Percentiles rank a stretch among this genome's conserved stretches.
Evolutionary conservation across 306 rosid species (phyloP).

Genomic region (Malus sieversii): DNA sequence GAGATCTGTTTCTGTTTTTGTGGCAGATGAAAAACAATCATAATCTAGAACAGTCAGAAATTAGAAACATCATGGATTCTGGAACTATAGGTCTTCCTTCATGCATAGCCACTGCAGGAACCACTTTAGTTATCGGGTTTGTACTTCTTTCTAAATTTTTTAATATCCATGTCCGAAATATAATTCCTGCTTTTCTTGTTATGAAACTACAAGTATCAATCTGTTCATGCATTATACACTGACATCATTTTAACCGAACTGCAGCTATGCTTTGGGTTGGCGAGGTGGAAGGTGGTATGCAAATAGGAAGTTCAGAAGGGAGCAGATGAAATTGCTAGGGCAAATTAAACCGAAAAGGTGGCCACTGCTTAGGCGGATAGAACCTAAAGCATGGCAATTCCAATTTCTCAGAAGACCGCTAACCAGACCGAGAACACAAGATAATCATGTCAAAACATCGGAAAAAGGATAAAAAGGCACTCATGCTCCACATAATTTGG

Average conservation of each 20-base stretch:
- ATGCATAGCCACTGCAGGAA: constrained; percentile 88
- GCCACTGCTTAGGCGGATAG: constrained; percentile 56
- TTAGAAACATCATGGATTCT: constrained; percentile 45
- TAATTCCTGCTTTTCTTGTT: neutral
- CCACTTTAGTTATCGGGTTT: constrained; percentile 76
- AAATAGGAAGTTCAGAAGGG: constrained; percentile 60
- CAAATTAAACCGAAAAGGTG: constrained; percentile 59
- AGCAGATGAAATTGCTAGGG: constrained; percentile 85
- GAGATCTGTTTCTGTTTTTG: constrained; percentile 5
- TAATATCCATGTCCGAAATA: neutral
- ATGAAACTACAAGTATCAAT: neutral
- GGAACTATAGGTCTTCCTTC: constrained; percentile 51
- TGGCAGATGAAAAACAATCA: constrained; percentile 51
- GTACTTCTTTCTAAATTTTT: constrained; percentile 6
- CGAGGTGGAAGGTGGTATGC: constrained; percentile 80
- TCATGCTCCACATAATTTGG: constrained; percentile 13
- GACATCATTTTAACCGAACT: constrained; percentile 5
- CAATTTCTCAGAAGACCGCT: constrained; percentile 41
- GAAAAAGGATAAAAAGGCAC: constrained; percentile 41
- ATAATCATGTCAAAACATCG: constrained; percentile 35
- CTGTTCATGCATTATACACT: neutral
- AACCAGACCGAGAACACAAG: constrained; percentile 32
- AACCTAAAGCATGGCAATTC: constrained; percentile 52
- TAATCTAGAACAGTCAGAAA: constrained; percentile 48
- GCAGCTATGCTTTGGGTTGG: constrained; percentile 94